phyloP scores from a whole-genome alignment of 2,329 filamentous ascomycete species.

The Beauveria rudraprayagi region DNA sequence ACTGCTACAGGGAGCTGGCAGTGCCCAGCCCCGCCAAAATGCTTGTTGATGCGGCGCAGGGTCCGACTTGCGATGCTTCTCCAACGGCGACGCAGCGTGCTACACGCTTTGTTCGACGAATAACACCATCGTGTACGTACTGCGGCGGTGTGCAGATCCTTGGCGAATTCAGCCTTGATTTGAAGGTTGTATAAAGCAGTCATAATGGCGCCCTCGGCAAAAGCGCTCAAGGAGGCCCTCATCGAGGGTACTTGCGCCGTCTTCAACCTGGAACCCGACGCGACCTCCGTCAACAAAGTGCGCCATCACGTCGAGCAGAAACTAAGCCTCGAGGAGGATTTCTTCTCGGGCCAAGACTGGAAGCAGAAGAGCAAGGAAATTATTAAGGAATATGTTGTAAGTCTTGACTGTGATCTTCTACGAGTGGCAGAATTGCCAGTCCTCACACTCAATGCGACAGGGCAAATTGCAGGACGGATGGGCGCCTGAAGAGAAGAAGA shows the following conservation, averaged over 20 bases:
- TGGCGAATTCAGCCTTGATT: not conserved
- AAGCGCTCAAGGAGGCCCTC: conserved; percentile 38
- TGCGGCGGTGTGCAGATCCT: not conserved
- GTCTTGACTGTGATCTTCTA: conserved; percentile 18
- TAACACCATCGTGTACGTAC: not conserved
- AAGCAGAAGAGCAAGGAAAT: conserved; percentile 50
- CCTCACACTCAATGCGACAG: conserved; percentile 17
- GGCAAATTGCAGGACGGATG: conserved; percentile 30
- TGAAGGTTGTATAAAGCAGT: not conserved
- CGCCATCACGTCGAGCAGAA: conserved; percentile 44
- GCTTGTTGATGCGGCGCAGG: not conserved
- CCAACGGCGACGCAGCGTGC: conserved; percentile 2
- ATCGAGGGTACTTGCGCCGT: conserved; percentile 38
- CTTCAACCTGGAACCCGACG: conserved; percentile 35
- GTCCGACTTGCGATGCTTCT: not conserved
- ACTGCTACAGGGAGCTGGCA: not conserved
- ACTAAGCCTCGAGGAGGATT: conserved; percentile 40
- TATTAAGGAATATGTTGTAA: conserved; percentile 48
- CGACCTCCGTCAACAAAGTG: conserved; percentile 49
- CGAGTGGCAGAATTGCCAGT: not conserved
- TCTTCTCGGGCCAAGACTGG: conserved; percentile 44
- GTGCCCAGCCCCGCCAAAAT: not conserved
- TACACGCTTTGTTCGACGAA: not conserved
- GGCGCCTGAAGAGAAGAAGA: conserved; percentile 18
- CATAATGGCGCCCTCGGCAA: conserved; percentile 33